Percentiles rank a stretch among this genome's conserved stretches.
Conservation (phyloP, 257 asterid species). For the Agastache rugosa region DNA sequence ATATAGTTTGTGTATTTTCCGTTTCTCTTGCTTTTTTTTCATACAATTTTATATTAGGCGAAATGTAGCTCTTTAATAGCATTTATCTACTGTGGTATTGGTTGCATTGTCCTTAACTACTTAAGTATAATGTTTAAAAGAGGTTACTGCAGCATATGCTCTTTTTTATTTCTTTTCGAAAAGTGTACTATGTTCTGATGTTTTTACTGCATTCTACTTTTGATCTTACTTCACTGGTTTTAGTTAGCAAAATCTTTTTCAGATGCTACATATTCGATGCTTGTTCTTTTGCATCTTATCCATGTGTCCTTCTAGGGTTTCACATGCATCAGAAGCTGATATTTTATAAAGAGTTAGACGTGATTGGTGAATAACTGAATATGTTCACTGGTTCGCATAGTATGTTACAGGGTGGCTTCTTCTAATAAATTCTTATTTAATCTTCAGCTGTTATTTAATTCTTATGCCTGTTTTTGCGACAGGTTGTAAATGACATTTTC, state of each 20-base stretch:
- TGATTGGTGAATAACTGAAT: constrained; percentile 1
- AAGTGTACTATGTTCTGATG: not conserved
- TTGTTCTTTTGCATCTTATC: not conserved
- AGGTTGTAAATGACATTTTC: constrained; percentile 91
- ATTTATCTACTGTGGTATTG: not conserved
- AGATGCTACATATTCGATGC: not conserved
- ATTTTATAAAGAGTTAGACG: not conserved
- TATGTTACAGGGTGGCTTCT: constrained; percentile 16
- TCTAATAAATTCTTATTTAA: not conserved
- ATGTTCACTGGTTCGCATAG: constrained; percentile 24
- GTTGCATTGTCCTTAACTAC: not conserved
- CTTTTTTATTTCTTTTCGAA: no score
- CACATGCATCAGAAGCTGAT: not conserved
- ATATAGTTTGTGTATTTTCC: not conserved
- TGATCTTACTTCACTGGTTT: not conserved
- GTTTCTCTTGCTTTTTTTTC: no score
- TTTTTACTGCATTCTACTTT: not conserved
- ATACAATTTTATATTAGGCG: no score
- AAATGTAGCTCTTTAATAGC: no score
- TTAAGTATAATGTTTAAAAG: not conserved
- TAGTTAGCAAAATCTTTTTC: not conserved
- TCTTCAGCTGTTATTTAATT: constrained; percentile 9
- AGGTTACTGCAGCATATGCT: not conserved
- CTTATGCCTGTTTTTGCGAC: constrained; percentile 36
- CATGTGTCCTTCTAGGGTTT: not conserved